Conservation (phyloP, 2,329 filamentous ascomycete species). For the Pestalotiopsis sp. region DNA sequence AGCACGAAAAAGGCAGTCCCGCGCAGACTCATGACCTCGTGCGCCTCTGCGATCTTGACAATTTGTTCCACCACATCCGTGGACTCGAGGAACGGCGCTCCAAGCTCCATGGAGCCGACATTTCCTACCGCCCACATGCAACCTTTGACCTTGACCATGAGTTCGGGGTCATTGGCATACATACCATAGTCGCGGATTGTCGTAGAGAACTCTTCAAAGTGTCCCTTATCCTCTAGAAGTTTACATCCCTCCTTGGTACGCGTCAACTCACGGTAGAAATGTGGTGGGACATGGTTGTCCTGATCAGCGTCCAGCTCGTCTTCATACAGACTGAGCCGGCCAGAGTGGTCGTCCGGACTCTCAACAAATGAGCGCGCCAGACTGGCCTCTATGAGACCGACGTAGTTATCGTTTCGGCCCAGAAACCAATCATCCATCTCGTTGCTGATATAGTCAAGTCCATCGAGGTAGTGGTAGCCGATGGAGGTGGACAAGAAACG, state of each 20-base stretch:
- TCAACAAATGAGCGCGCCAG: constrained; percentile 83
- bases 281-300: constrained; percentile 79
- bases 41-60: constrained; percentile 82
- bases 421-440: constrained; percentile 99
- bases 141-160: constrained; percentile 91
- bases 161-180: constrained; percentile 82
- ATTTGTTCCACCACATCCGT: constrained; percentile 87
- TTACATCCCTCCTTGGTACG: constrained; percentile 91
- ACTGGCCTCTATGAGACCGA: constrained; percentile 92
- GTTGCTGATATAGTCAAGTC: constrained; percentile 96
- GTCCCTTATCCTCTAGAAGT: constrained; percentile 86
- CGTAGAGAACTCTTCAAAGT: constrained; percentile 90
- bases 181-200: constrained; percentile 88
- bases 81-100: constrained; percentile 89
- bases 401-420: constrained; percentile 95
- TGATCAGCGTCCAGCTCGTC: constrained; percentile 57
- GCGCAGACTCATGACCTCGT: constrained; percentile 88
- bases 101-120: constrained; percentile 96
- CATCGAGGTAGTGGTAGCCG: constrained; percentile 96
- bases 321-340: constrained; percentile 61
- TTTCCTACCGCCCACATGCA: constrained; percentile 98
- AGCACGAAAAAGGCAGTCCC: constrained; percentile 97
- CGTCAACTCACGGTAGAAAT: constrained; percentile 95
- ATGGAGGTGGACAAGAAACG: constrained; percentile 95
- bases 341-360: constrained; percentile 59